A percentile compares a stretch with the other conserved stretches of the same genome.
Evolutionary conservation across 2,329 filamentous ascomycete genomes (phyloP).

Genomic region (Hirsutella minnesotensis): DNA sequence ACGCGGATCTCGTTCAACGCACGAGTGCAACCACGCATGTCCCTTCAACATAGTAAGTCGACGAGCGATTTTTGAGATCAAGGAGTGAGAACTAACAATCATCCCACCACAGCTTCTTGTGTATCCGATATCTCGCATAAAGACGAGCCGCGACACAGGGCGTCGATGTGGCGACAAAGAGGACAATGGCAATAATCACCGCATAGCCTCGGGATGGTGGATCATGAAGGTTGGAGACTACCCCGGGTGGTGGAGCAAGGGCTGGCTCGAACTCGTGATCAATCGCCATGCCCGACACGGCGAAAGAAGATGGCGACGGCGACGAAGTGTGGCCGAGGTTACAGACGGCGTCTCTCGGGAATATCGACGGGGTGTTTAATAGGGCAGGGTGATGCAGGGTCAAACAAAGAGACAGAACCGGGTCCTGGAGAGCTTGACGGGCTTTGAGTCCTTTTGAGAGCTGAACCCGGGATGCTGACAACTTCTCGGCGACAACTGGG

Average conservation of each 20-base stretch:
- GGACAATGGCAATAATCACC: background rate
- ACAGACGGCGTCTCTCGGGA: too few species aligned
- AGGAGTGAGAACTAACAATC: background rate
- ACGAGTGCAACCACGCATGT: background rate
- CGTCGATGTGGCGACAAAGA: background rate
- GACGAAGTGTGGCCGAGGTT: too few species aligned
- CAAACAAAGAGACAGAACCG: too few species aligned
- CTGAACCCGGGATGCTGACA: too few species aligned
- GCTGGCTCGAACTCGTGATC: background rate
- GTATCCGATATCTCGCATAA: background rate
- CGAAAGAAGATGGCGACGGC: too few species aligned
- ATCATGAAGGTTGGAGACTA: background rate
- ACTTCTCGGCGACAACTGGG: too few species aligned
- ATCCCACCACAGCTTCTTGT: constrained; percentile 1
- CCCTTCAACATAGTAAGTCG: background rate
- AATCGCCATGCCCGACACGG: background rate
- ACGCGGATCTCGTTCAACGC: background rate
- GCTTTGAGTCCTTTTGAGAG: too few species aligned
- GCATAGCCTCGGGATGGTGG: background rate
- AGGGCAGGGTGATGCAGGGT: too few species aligned
- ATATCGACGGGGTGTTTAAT: too few species aligned
- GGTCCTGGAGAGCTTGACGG: too few species aligned
- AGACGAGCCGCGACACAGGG: background rate
- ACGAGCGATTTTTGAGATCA: background rate
- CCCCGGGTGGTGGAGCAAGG: background rate